Evolutionary conservation across 1,284 basidiomycete genomes (phyloP), one percentile per base, ranked within the genome.

Genomic region (Leccinum fuscescens): DNA sequence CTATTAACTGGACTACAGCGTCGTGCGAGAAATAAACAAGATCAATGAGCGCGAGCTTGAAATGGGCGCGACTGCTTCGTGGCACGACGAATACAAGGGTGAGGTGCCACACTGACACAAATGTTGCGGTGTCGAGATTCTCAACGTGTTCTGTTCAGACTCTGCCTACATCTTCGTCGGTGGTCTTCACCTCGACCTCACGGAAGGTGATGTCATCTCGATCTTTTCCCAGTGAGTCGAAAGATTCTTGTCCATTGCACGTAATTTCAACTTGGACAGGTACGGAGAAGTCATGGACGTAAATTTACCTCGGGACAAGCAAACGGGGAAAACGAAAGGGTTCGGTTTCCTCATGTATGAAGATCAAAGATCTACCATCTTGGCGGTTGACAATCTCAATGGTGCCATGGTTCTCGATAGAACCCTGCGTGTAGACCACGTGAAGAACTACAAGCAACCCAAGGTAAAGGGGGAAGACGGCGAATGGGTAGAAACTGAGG

Each of bases 291-390:
- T 98, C 27, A 90, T 95, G 78, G 94, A 99, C 70, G 82, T 98
- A 62, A 94, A 98, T 73, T 82, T 99, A 72, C 96, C 97, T 20
- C 85, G 94, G 53, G 93, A 96, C 77, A 94, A 94, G 72, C 82
- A 89, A 64, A 95, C 94, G 0, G 92, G 93, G 33, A 95, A 95
- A 73, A 81, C 89, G 3, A 86, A 82, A 67, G 97, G 97, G 0
- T 99, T 99, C 72, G 96, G 88, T 3, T 99, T 98, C 77, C 79
- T 99, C 63, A 98, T 99, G 96, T 99, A 98, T 76, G 93, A 97
- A 77, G 95, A 99, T 77, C 97, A 99, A 77, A 85, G 94, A 52
- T 96, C 93, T 59, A 99, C 97, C 3, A 78, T 98, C 56, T 82
- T 99, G 42, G 97, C 97, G 5, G 96, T 99, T 64, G 97, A 99